phyloP scores from a whole-genome alignment of 2,329 filamentous ascomycete genomes.

The Beauveria sp. region DNA sequence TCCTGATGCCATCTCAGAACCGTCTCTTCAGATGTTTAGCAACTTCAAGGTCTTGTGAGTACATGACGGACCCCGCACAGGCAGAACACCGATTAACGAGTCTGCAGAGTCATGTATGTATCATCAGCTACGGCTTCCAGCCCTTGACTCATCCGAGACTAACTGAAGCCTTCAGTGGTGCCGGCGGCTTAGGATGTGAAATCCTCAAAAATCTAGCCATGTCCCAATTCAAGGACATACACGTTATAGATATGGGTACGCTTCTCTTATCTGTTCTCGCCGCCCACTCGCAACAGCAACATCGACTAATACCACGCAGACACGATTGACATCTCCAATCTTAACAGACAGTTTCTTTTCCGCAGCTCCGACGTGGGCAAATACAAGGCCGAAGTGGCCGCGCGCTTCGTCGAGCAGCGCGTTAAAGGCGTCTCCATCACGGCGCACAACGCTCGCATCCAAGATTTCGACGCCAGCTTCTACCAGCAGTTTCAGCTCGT shows the following conservation, averaged over 20 bases:
- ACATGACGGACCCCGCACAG: not conserved
- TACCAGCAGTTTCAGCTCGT: constrained; percentile 96
- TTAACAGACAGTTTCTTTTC: constrained; percentile 97
- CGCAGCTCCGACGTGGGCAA: constrained; percentile 86
- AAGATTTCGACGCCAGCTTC: constrained; percentile 92
- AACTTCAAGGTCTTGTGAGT: constrained; percentile 68
- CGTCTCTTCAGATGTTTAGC: constrained; percentile 50
- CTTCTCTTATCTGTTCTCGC: not conserved
- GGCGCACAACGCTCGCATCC: constrained; percentile 87
- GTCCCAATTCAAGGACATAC: constrained; percentile 92
- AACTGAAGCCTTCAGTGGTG: constrained; percentile 54
- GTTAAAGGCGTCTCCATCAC: constrained; percentile 90
- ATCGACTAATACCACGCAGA: constrained; percentile 41
- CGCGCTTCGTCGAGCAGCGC: constrained; percentile 80
- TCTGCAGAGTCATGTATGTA: constrained; percentile 43
- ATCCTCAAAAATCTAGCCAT: constrained; percentile 94
- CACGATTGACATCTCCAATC: constrained; percentile 96
- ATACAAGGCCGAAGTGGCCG: constrained; percentile 88
- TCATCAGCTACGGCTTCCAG: not conserved
- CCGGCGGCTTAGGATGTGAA: constrained; percentile 89
- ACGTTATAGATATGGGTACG: constrained; percentile 96
- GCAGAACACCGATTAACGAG: constrained; percentile 5
- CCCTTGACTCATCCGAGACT: constrained; percentile 10
- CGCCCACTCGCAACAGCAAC: not conserved
- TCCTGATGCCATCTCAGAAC: constrained; percentile 44